Evolutionary conservation across 2,329 filamentous ascomycete species (phyloP), one percentile per base, ranked within the genome.

Genomic region (Stemphylium lycopersici): DNA sequence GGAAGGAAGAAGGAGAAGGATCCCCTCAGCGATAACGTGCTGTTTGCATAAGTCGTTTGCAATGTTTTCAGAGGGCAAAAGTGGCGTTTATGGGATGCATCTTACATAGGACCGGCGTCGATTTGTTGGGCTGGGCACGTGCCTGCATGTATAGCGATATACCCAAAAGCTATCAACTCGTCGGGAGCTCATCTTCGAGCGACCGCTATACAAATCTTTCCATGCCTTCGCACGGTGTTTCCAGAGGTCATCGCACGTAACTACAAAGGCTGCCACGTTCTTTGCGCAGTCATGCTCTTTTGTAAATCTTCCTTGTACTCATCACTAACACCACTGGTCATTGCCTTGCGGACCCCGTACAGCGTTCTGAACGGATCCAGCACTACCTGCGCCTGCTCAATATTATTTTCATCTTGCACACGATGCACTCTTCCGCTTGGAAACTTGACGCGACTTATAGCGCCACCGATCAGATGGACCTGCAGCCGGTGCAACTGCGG

Each of bases 1-100:
- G 86, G 87, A 37, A 81, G 83, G 55, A 83, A 83, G 77, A 81
- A 80, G 70, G 83, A 85, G 66, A 82, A 81, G 64, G 85, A 90
- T 74, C 87, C 86, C 61, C 79, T 97, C 75, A 92, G 96, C 77
- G 88, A 89, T 61, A 85, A 84, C 72, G 83, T 87, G 64, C 77
- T 96, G 52, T 96, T 96, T 80, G 85, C 87, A 66, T 93, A 82
- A 80, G 16, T 7, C 22, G 54, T 53, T 53, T 22, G 22, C 37
- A 42, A 51, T 42, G 10, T 47, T 45, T 52, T 39, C 10, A 18
- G 26, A 26, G 15, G 42, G 20, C 39, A 42, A 45, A 58, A 61
- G 55, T 22, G 65, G 63, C 63, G 62, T 67, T 66, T 51, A 36
- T 36, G 47, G 41, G 29, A 40, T 52, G 49, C 47, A 46, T 51